These are phyloP conservation scores for Dendrobium huoshanense DNA, from an alignment of 106 monocot genomes.

Conservation along the genomic window DNA sequence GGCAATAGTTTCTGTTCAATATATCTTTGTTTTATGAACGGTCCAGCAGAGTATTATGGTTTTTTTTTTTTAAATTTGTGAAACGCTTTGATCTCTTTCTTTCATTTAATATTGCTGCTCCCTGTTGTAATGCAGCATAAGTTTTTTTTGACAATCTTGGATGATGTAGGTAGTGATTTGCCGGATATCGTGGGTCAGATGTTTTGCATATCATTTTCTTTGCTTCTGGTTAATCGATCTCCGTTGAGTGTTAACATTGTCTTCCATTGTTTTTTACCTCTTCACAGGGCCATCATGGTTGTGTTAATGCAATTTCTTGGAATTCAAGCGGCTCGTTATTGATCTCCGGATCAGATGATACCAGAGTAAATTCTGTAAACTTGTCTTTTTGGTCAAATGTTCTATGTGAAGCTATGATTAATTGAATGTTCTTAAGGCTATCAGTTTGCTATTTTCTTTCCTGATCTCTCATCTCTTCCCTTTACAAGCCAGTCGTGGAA, in stretches of 20 bases:
- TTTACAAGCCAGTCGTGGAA: not conserved
- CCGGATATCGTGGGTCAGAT: not conserved
- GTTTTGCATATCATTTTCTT: not conserved
- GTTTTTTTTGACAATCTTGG: not conserved
- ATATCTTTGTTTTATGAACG: not conserved
- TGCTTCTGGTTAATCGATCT: not conserved
- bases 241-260: too few relatives aligned
- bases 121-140: not conserved
- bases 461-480: not conserved
- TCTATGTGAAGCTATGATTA: not conserved
- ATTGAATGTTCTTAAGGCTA: not conserved
- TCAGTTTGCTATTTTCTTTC: not conserved
- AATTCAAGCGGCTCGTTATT: constrained; percentile 83
- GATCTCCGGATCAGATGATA: constrained; percentile 95
- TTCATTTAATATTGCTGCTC: not conserved
- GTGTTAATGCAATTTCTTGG: constrained; percentile 91
- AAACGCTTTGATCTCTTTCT: not conserved
- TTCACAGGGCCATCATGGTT: constrained; percentile 77
- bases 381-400: not conserved
- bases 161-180: not conserved
- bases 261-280: too few relatives aligned
- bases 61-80: not conserved
- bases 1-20: not conserved
- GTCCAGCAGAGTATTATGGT: not conserved
- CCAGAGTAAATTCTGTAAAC: constrained; percentile 41